phyloP scores from a whole-genome alignment of 805 yeast genomes.

The Suhomyces sp. region DNA sequence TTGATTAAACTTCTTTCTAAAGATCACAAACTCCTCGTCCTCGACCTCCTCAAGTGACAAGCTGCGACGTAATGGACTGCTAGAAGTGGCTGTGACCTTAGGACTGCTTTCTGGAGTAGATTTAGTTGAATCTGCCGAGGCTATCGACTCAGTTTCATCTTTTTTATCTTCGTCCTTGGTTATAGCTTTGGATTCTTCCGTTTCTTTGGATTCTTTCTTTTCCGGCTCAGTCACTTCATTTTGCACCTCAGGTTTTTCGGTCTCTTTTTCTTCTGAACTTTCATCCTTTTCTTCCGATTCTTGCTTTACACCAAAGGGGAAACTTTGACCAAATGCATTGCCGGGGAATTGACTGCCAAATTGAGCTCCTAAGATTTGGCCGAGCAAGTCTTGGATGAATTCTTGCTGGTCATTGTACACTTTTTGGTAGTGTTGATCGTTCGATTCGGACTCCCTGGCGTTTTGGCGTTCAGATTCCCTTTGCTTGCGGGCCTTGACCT shows the following conservation, averaged over 20 bases:
- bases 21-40: slow-evolving; percentile 34
- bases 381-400: slow-evolving; percentile 11
- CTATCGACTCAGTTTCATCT: slow-evolving; percentile 15
- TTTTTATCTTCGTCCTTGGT: too few relatives aligned
- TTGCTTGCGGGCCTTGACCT: slow-evolving; percentile 5
- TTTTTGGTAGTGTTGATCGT: slow-evolving; percentile 5
- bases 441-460: not conserved
- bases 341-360: not conserved
- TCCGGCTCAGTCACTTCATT: not conserved
- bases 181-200: not conserved
- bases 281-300: too few relatives aligned
- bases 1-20: slow-evolving; percentile 37
- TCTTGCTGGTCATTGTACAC: slow-evolving; percentile 19
- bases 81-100: not conserved
- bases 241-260: not conserved
- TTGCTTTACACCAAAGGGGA: not conserved
- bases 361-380: slow-evolving; percentile 7
- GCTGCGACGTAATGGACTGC: slow-evolving; percentile 17
- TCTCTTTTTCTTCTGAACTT: not conserved
- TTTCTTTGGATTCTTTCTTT: not conserved
- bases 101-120: slow-evolving; percentile 2
- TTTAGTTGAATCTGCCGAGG: slow-evolving; percentile 12
- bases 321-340: not conserved
- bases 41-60: slow-evolving; percentile 29
- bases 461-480: slow-evolving; percentile 4